phyloP scores from a whole-genome alignment of 192 early-diverging fungal species.

The Rhizophlyctis rosea region DNA sequence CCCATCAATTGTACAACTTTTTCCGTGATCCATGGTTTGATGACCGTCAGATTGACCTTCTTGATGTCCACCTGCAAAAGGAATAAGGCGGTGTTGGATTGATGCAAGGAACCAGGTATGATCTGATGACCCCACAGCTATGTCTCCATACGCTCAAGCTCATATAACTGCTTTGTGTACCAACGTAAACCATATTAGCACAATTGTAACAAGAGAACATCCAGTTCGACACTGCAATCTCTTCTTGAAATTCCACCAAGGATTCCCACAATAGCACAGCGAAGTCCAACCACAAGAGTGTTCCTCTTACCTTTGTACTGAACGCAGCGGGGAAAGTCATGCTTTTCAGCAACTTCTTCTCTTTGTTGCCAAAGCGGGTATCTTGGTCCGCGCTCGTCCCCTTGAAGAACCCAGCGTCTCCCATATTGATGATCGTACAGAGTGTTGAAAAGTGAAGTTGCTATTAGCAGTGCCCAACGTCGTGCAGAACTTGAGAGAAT shows the following conservation, averaged over 20 bases:
- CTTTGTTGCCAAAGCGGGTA: slow-evolving; percentile 74
- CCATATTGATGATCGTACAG: slow-evolving; percentile 31
- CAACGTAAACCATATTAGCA: no score
- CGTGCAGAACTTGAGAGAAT: no score
- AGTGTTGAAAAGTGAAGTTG: neutral
- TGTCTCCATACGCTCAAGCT: no score
- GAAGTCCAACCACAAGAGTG: slow-evolving; percentile 26
- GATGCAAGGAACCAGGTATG: no score
- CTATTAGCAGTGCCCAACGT: no score
- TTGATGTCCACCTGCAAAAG: slow-evolving; percentile 70
- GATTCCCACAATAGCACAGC: neutral
- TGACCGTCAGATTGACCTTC: slow-evolving; percentile 84
- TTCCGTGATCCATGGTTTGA: slow-evolving; percentile 84
- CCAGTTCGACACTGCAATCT: no score
- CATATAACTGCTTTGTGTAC: no score
- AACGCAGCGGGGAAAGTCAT: slow-evolving; percentile 81
- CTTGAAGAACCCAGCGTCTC: slow-evolving; percentile 55
- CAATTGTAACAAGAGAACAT: no score
- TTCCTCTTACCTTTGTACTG: slow-evolving; percentile 61
- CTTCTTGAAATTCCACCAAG: neutral
- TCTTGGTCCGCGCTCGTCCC: slow-evolving; percentile 77
- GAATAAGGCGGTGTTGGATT: no score
- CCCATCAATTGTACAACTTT: slow-evolving; percentile 74
- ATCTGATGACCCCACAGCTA: no score
- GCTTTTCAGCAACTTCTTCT: slow-evolving; percentile 74